A percentile compares a stretch with the other conserved stretches of the same genome.
These are phyloP conservation scores for Coemansia sp. DNA, from an alignment of 192 early-diverging fungal genomes.

Conservation along the genomic window DNA sequence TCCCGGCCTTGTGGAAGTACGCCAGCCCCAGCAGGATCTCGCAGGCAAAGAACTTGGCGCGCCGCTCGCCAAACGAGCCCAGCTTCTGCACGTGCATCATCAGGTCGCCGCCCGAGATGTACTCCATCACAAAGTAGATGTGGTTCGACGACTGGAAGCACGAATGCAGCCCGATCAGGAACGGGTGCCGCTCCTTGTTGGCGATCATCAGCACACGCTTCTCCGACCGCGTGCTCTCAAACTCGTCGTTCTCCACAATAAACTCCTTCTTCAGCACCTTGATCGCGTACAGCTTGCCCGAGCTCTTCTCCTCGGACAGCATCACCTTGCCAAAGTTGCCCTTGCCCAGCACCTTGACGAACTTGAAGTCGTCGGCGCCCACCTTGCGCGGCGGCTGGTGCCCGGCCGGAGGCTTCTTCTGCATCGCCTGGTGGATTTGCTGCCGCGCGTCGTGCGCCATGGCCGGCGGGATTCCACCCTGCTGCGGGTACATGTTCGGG, in stretches of 20 bases:
- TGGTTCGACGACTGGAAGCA: slow-evolving; percentile 94
- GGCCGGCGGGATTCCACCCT: not conserved
- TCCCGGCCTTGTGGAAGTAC: slow-evolving; percentile 92
- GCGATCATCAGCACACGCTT: slow-evolving; percentile 92
- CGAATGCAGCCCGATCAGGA: slow-evolving; percentile 93
- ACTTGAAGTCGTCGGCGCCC: slow-evolving; percentile 88
- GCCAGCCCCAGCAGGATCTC: slow-evolving; percentile 92
- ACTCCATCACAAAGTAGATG: slow-evolving; percentile 99
- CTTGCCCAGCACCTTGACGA: slow-evolving; percentile 92
- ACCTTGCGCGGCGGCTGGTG: slow-evolving; percentile 59
- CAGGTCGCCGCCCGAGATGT: slow-evolving; percentile 93
- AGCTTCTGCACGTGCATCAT: slow-evolving; percentile 97
- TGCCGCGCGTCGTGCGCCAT: slow-evolving; percentile 23
- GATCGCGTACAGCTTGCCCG: slow-evolving; percentile 85
- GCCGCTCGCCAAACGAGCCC: slow-evolving; percentile 81
- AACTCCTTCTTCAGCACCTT: slow-evolving; percentile 98
- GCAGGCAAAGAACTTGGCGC: slow-evolving; percentile 95
- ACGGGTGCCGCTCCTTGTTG: slow-evolving; percentile 87
- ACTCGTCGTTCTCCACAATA: slow-evolving; percentile 97
- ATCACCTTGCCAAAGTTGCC: slow-evolving; percentile 99
- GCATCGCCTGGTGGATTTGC: slow-evolving; percentile 49
- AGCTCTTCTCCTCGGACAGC: slow-evolving; percentile 87
- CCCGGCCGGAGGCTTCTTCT: slow-evolving; percentile 11
- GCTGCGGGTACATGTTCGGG: not conserved
- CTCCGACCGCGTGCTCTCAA: slow-evolving; percentile 88